Base-by-base conservation (phyloP, 2,329 filamentous ascomycete species). In the Mollisia scopiformis region DNA sequence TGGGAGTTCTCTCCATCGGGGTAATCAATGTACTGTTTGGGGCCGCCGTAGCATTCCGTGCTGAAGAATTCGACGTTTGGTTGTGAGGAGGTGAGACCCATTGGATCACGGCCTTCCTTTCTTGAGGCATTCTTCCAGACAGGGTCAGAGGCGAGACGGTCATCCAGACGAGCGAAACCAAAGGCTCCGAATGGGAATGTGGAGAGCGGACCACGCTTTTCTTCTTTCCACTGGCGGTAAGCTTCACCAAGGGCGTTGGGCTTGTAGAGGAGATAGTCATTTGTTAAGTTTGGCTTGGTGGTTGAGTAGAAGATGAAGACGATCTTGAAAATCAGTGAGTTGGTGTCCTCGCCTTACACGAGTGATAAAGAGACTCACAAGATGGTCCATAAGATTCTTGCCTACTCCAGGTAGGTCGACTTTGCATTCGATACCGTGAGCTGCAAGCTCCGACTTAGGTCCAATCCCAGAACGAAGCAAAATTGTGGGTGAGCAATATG, bases 131-230 rank as follows among this genome's bases (percentile, higher is more conserved):
- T 74, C 2, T 77, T 77, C 86, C 86, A 89, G 6, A 85, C 66
- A 2, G 79, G 75, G 1, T 82, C 81, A 65, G 85, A 76, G 49
- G 78, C 74, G 1, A 89, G 78, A 6, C 85, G 82, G 8, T 86
- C 80, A 61, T 88, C 84, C 0, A 89, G 76, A n/a, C 86, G 80
- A 6, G 85, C 82, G 66, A 80, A 89, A 11, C 81, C 85, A 59
- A 88, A 88, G 11, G 79, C 78, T 41, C 86, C 86, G 55, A 88
- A 89, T 10, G 86, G 86, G 66, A 88, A 88, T 0, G 79, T 82
- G 1, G 86, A 84, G 1, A 88, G 75, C 33, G 85, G 77, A 1
- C 87, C 86, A 2, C 78, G 76, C 67, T 86, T 86, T 54, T 83
- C 79, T 30, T 85, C 80, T 70, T 84, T 81, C 80, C 84, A 89